Evolutionary conservation across 139 green algal genomes (phyloP).

Genomic region (Nannochloris sp.): DNA sequence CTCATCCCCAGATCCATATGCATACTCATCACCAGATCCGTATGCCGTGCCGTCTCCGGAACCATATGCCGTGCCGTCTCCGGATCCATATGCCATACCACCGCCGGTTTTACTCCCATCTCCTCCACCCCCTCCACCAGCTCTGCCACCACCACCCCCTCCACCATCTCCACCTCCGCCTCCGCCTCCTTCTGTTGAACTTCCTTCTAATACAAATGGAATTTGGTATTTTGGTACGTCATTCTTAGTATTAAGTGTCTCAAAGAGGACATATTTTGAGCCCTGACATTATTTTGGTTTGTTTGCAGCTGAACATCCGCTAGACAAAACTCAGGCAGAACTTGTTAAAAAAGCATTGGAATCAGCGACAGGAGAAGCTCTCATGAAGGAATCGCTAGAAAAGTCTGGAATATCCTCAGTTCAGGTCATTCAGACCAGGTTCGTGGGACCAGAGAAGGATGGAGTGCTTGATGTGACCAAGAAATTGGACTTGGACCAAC

Average conservation of each 20-base stretch:
- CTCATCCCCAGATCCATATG: neutral
- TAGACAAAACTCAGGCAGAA: neutral
- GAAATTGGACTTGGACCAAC: constrained; percentile 1
- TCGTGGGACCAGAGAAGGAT: neutral
- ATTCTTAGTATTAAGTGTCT: neutral
- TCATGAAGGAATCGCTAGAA: neutral
- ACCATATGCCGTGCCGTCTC: neutral
- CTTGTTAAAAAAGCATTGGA: neutral
- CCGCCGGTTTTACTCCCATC: neutral
- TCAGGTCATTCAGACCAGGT: neutral
- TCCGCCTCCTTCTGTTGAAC: neutral
- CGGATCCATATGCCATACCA: neutral
- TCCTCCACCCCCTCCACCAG: constrained; percentile 1
- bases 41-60: neutral
- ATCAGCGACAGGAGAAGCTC: neutral
- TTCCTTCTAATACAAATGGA: constrained; percentile 1
- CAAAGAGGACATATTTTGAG: no score
- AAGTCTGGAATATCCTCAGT: neutral
- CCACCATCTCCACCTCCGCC: neutral
- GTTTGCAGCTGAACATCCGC: neutral
- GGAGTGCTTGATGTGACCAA: constrained; percentile 5
- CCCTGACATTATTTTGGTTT: neutral
- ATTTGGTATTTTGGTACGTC: constrained; percentile 11
- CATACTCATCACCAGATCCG: neutral
- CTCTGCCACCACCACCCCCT: neutral